Evolutionary conservation across 2,329 filamentous ascomycete species (phyloP), one percentile per base, ranked within the genome.

Genomic region (Exutisphaerella laricina): DNA sequence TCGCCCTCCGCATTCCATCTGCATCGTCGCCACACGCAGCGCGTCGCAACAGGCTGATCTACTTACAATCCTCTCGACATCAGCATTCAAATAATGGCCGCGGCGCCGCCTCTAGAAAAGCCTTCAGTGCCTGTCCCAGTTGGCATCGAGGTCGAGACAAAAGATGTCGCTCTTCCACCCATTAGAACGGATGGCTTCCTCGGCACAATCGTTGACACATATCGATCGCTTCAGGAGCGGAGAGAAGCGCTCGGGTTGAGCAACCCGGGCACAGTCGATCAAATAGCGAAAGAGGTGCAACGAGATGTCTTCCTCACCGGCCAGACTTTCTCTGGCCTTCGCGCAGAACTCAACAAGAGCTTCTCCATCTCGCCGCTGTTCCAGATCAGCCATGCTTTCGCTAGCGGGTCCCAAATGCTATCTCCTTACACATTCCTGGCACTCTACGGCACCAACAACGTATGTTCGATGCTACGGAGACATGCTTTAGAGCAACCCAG

Each of bases 271-370:
- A 89, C 85, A 39, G 82, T 96, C 56, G 92, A 98, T 70, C 82
- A 82, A 63, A 82, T 95, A 66, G 79, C 85, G 57, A 83, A 85
- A 66, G 92, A 98, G 74, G 88, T 96, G 51, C 84, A 94, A 73
- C 88, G 89, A 70, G 89, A 96, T 78, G 89, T 96, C 58, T 84
- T 97, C 66, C 80, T 96, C 61, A 92, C 84, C 71, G 95, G 96
- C 75, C 85, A 88, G 68, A 94, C 92, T 81, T 97, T 98, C 75
- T 85, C 87, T 32, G 92, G 92, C 61, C 78, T 98, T 67, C 86
- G 90, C 65, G 94, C 90, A 66, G 92, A 98, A 69, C 75, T 97
- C 65, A 96, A 88, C 65, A 97, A 96, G 77, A 82, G 88, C 64
- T 94, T 97, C 72, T 92, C 88, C 77, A 80, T 94, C 66, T 80